phyloP scores from a whole-genome alignment of 2,329 filamentous ascomycete genomes.

The Ophiocordyceps polyrhachis-furcata region DNA sequence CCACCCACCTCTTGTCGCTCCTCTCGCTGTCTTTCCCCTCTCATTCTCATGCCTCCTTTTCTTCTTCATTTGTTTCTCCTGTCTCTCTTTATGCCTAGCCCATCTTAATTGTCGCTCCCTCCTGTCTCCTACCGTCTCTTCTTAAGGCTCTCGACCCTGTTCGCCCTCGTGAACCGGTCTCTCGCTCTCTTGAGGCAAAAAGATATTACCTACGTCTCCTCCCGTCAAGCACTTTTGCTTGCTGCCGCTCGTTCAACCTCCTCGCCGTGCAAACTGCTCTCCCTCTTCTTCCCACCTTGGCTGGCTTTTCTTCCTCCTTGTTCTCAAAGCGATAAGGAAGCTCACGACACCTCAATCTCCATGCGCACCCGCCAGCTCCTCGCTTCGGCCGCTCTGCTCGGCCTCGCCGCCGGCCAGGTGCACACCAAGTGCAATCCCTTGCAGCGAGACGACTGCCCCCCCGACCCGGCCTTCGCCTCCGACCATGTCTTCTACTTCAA shows the following conservation, averaged over 20 bases:
- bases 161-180: neutral
- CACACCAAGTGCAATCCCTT: conserved; percentile 62
- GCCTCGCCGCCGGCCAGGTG: conserved; percentile 49
- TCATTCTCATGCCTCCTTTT: neutral
- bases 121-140: neutral
- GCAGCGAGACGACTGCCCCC: conserved; percentile 43
- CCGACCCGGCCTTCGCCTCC: conserved; percentile 52
- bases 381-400: conserved; percentile 18
- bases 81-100: neutral
- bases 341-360: neutral
- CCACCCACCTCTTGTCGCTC: neutral
- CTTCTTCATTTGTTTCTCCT: neutral
- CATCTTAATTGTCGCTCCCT: no score
- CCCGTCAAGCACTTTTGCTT: neutral
- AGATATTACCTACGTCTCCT: neutral
- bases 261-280: no score
- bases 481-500: conserved; percentile 47
- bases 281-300: no score
- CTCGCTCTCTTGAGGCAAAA: neutral
- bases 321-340: neutral
- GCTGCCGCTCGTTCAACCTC: neutral
- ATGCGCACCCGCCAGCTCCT: conserved; percentile 9
- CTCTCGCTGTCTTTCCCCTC: neutral
- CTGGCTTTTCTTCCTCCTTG: neutral
- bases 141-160: neutral